phyloP scores from a whole-genome alignment of 768 basidiomycete genomes.

The Hemileccinum rubropunctum region DNA sequence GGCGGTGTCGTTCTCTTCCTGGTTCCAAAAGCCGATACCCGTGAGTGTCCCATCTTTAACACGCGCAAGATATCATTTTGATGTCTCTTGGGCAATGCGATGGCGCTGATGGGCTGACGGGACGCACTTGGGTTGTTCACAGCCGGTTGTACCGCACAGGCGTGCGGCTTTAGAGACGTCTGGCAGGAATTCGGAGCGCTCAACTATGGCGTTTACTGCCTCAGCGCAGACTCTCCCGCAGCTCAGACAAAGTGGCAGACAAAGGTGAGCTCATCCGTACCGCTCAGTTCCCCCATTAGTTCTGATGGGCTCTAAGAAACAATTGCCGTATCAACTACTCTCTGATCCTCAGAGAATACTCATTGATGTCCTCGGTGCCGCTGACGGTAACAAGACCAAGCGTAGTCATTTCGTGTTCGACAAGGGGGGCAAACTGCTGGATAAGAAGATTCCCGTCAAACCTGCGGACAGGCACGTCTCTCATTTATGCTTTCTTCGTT shows the following conservation, averaged over 20 bases:
- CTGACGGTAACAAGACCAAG: constrained; percentile 76
- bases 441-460: constrained; percentile 83
- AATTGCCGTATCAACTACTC: constrained; percentile 80
- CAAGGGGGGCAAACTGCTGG: constrained; percentile 85
- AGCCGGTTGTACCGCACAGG: constrained; percentile 92
- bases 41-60: constrained; percentile 39
- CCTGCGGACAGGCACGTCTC: constrained; percentile 70
- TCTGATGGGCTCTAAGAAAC: constrained; percentile 50
- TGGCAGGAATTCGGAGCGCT: constrained; percentile 71
- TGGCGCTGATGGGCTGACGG: constrained; percentile 1
- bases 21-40: constrained; percentile 83
- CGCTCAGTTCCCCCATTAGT: neutral
- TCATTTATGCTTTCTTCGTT: neutral
- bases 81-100: neutral
- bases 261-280: constrained; percentile 49
- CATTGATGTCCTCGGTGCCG: constrained; percentile 80
- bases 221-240: constrained; percentile 73
- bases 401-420: constrained; percentile 93
- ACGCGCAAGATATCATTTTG: no score
- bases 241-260: constrained; percentile 85
- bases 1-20: constrained; percentile 80
- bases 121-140: neutral
- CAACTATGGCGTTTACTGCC: constrained; percentile 72
- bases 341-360: constrained; percentile 85
- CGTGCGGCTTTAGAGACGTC: constrained; percentile 86